Percentiles rank a stretch among this genome's conserved stretches.
phyloP scores from a whole-genome alignment of 139 green algal species.

The Tetradesmus obliquus region DNA sequence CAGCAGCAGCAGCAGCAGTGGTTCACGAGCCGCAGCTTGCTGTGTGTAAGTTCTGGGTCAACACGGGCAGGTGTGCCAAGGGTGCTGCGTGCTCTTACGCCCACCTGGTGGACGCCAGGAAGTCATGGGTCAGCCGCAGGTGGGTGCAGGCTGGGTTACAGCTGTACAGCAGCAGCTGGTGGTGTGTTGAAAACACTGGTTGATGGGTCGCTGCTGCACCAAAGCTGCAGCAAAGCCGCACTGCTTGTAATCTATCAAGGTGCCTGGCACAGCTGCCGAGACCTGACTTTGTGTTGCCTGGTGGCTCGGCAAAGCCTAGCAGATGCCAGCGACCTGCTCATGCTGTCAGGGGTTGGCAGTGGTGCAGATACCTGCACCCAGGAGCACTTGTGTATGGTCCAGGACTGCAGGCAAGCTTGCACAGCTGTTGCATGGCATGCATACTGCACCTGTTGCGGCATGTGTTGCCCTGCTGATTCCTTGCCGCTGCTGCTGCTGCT shows the following conservation, averaged over 20 bases:
- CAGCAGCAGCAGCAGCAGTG: constrained; percentile 2
- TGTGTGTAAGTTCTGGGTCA: constrained; percentile 73
- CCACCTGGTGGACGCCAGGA: constrained; percentile 42
- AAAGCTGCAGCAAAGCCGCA: no score
- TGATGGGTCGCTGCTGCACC: no score
- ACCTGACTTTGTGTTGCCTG: no score
- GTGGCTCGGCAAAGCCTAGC: no score
- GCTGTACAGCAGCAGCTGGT: no score
- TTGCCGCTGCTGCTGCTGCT: not conserved
- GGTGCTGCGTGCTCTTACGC: constrained; percentile 56
- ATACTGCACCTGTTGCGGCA: not conserved
- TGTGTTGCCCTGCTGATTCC: not conserved
- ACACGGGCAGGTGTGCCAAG: constrained; percentile 62
- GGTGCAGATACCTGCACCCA: no score
- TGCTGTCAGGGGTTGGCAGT: no score
- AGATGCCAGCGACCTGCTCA: no score
- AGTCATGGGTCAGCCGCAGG: constrained; percentile 29
- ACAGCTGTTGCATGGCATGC: not conserved
- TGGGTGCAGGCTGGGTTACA: not conserved
- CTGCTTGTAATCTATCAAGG: no score
- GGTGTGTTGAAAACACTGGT: no score
- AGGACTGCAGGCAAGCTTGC: not conserved
- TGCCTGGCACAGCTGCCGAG: no score
- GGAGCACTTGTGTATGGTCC: no score
- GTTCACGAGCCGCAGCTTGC: not conserved